Percentiles rank a stretch among this genome's conserved stretches.
phyloP scores from a whole-genome alignment of 371 early-diverging fungal species.

The Phascolomyces articulosus region DNA sequence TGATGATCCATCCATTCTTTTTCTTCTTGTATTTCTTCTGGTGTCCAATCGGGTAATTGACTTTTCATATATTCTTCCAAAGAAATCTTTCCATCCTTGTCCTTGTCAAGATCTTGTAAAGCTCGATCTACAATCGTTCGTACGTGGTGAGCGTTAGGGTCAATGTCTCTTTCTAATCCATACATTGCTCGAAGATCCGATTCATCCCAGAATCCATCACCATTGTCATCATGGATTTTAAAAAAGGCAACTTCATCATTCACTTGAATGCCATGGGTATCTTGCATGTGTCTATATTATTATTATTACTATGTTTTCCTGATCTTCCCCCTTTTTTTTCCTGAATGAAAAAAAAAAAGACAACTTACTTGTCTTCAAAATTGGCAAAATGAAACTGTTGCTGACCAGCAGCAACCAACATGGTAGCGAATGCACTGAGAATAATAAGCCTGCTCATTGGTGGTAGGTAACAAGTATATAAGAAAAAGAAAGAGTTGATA shows the following conservation, averaged over 20 bases:
- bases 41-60: conserved; percentile 26
- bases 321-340: not conserved
- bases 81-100: conserved; percentile 36
- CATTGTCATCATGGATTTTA: conserved; percentile 45
- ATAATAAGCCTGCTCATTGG: not conserved
- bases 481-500: not conserved
- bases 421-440: not conserved
- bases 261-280: conserved; percentile 38
- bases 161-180: conserved; percentile 36
- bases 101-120: conserved; percentile 39
- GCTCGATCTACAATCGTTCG: conserved; percentile 39
- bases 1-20: conserved; percentile 23
- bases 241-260: conserved; percentile 43
- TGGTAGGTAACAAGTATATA: not conserved
- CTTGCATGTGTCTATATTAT: conserved; percentile 35
- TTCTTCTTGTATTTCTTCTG: conserved; percentile 18
- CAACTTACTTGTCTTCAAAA: conserved; percentile 25
- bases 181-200: conserved; percentile 34
- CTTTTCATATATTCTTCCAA: conserved; percentile 31
- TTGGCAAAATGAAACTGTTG: conserved; percentile 14
- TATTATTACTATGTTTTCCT: not conserved
- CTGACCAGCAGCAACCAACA: not conserved
- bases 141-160: conserved; percentile 40
- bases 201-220: conserved; percentile 41
- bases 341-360: not conserved